Evolutionary conservation across 371 early-diverging fungal species (phyloP).

Genomic region (Mortierella sp.): DNA sequence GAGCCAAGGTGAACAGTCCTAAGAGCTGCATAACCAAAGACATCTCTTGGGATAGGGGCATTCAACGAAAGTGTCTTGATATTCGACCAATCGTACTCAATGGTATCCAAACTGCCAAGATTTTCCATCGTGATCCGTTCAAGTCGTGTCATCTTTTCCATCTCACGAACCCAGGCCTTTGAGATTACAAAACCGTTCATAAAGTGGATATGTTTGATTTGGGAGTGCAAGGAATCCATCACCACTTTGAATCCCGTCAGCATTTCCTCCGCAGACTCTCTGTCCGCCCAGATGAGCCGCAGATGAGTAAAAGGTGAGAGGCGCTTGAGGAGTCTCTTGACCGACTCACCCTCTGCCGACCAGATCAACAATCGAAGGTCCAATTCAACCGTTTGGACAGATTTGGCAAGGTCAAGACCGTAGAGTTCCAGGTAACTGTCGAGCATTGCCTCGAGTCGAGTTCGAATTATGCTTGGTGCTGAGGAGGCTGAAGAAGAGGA

Average conservation of each 20-base stretch:
- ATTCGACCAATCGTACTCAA: slow-evolving; percentile 29
- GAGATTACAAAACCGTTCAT: slow-evolving; percentile 26
- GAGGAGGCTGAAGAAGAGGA: slow-evolving; percentile 8
- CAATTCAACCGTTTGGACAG: slow-evolving; percentile 35
- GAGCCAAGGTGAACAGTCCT: no score
- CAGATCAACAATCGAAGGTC: slow-evolving; percentile 24
- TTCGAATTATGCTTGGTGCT: slow-evolving; percentile 2
- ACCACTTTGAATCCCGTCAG: slow-evolving; percentile 8
- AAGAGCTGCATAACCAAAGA: slow-evolving; percentile 11
- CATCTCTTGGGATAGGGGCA: slow-evolving; percentile 15
- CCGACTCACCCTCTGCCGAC: slow-evolving; percentile 15
- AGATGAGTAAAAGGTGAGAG: slow-evolving; percentile 36
- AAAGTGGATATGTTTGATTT: slow-evolving; percentile 30
- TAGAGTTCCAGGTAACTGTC: slow-evolving; percentile 31
- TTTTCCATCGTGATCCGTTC: slow-evolving; percentile 26
- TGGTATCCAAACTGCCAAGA: slow-evolving; percentile 16
- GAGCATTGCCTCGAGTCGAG: slow-evolving; percentile 38
- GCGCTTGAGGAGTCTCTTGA: slow-evolving; percentile 25
- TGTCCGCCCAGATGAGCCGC: slow-evolving; percentile 24
- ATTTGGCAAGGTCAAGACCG: slow-evolving; percentile 32
- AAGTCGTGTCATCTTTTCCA: slow-evolving; percentile 27
- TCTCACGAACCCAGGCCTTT: slow-evolving; percentile 24
- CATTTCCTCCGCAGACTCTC: slow-evolving; percentile 16
- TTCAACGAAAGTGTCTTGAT: slow-evolving; percentile 20
- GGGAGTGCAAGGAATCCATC: slow-evolving; percentile 15